Percentiles rank a stretch among this genome's conserved stretches.
Evolutionary conservation across 1,139 yeast species (phyloP).

Genomic region (Kodamaea derodonti): DNA sequence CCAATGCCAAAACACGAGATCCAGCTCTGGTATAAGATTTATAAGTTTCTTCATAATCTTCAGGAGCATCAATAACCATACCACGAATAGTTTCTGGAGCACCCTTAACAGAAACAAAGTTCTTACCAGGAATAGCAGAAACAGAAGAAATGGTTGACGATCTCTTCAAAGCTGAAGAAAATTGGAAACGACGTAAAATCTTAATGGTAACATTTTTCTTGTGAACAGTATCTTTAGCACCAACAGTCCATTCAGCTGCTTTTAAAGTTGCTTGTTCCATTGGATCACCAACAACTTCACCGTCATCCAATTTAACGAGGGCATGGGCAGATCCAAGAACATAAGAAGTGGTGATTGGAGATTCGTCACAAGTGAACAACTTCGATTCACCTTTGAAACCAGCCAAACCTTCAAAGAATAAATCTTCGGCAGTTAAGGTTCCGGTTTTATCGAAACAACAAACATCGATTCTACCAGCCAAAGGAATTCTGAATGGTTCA

Average conservation of each 20-base stretch:
- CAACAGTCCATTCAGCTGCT: constrained; percentile 85
- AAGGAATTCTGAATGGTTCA: constrained; percentile 96
- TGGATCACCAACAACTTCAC: constrained; percentile 97
- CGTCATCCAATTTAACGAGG: constrained; percentile 86
- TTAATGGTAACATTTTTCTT: constrained; percentile 42
- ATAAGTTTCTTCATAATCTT: constrained; percentile 76
- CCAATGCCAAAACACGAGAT: constrained; percentile 92
- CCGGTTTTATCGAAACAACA: constrained; percentile 99
- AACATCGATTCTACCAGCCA: constrained; percentile 96
- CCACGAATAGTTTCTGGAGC: constrained; percentile 96
- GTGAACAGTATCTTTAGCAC: constrained; percentile 63
- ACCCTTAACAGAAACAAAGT: constrained; percentile 90
- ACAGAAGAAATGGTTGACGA: constrained; percentile 83
- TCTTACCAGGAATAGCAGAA: constrained; percentile 45
- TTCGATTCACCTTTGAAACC: constrained; percentile 61
- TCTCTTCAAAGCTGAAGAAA: constrained; percentile 92
- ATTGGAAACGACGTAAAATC: constrained; percentile 92
- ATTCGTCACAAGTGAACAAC: constrained; percentile 52
- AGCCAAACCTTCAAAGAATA: constrained; percentile 94
- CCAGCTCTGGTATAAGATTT: constrained; percentile 94
- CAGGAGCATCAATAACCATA: constrained; percentile 73
- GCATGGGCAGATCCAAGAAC: constrained; percentile 97
- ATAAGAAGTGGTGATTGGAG: constrained; percentile 63
- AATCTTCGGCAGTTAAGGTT: constrained; percentile 94
- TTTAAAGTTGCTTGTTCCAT: constrained; percentile 96